Percentiles rank a stretch among this genome's conserved stretches.
Conservation (phyloP, 257 asterid species). For the Nicotiana obtusifolia region DNA sequence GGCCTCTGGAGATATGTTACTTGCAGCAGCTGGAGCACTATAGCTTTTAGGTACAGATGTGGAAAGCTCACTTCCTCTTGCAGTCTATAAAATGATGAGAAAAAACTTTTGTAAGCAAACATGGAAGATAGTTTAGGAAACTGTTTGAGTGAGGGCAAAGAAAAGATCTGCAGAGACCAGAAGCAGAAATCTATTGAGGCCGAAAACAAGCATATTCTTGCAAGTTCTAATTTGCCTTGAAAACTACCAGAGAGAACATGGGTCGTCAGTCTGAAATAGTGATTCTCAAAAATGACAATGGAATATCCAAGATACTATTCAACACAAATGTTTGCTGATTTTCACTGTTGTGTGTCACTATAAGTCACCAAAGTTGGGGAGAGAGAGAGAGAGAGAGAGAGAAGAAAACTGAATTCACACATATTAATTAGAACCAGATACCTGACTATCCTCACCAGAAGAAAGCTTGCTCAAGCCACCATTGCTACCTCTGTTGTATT, state of each 20-base stretch:
- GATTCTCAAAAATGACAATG: neutral
- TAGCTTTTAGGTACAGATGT: slow-evolving; percentile 32
- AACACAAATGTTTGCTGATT: neutral
- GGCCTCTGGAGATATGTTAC: slow-evolving; percentile 50
- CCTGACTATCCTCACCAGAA: slow-evolving; percentile 49
- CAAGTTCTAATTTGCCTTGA: neutral
- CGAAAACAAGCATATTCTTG: neutral
- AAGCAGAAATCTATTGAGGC: neutral
- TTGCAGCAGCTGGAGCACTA: slow-evolving; percentile 33
- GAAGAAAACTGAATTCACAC: neutral
- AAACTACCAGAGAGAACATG: neutral
- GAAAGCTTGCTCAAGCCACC: slow-evolving; percentile 37
- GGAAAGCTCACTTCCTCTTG: slow-evolving; percentile 39
- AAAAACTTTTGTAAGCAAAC: neutral
- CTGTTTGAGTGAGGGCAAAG: neutral
- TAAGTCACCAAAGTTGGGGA: neutral
- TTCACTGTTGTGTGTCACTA: neutral
- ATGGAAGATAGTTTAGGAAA: neutral
- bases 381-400: neutral
- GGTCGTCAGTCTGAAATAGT: neutral
- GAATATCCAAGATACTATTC: neutral
- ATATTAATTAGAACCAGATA: slow-evolving; percentile 8
- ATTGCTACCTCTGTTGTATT: slow-evolving; percentile 40
- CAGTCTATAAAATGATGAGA: slow-evolving; percentile 31
- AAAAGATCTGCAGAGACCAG: neutral